Conservation (phyloP, 169 alveolate species). For the Eimeria nieschulzi region DNA sequence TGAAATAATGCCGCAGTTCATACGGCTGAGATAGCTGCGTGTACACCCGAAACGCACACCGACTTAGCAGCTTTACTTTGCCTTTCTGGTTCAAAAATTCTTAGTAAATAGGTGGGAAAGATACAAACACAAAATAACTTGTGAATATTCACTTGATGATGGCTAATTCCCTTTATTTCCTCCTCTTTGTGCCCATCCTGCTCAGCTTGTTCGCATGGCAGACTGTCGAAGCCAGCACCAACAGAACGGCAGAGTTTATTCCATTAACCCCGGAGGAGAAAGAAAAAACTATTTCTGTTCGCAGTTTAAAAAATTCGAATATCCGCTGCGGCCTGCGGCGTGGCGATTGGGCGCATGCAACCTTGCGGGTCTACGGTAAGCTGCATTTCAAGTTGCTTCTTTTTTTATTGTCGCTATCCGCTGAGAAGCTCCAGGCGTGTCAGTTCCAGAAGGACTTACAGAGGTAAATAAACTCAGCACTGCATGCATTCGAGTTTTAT, state of each 20-base stretch:
- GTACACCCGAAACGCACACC: too few species aligned
- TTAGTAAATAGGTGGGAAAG: too few species aligned
- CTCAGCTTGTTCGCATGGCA: not conserved
- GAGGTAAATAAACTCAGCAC: not conserved
- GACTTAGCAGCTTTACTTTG: too few species aligned
- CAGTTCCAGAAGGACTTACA: not conserved
- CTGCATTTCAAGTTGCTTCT: not conserved
- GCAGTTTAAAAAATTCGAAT: not conserved
- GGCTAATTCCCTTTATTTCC: not conserved
- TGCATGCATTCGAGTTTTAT: too few species aligned
- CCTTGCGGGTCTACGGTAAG: not conserved
- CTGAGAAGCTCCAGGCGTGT: not conserved
- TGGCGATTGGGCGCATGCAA: slow-evolving; percentile 7
- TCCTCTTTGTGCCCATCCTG: not conserved
- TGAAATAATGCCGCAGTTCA: too few species aligned
- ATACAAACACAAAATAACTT: not conserved
- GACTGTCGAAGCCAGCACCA: not conserved
- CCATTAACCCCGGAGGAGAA: not conserved
- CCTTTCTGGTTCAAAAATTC: too few species aligned
- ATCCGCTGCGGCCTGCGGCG: not conserved
- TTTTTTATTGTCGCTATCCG: not conserved
- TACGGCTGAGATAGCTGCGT: too few species aligned
- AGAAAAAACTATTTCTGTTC: not conserved
- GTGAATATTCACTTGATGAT: not conserved
- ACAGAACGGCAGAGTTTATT: not conserved